These are phyloP conservation scores for Cystobasidium sp. DNA, from an alignment of 1,284 basidiomycete species.

Conservation along the genomic window DNA sequence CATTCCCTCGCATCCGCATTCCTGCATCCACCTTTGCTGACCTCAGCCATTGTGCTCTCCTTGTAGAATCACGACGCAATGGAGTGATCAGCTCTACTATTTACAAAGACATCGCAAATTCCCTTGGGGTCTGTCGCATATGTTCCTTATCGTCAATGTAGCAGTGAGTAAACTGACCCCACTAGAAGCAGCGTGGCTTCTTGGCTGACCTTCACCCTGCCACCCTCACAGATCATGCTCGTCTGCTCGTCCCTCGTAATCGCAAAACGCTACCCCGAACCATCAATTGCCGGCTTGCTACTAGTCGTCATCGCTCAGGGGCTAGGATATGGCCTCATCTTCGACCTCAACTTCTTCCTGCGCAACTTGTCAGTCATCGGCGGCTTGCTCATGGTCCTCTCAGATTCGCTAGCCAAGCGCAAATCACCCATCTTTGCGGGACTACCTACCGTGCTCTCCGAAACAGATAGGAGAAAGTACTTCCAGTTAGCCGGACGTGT, in stretches of 20 bases:
- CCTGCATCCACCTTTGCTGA: constrained; percentile 14
- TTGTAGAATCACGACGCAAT: constrained; percentile 74
- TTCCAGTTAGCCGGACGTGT: constrained; percentile 97
- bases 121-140: constrained; percentile 89
- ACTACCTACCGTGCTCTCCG: constrained; percentile 77
- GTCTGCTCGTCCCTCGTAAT: constrained; percentile 85
- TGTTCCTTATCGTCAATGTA: constrained; percentile 91
- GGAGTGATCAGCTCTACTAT: constrained; percentile 96
- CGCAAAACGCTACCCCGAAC: constrained; percentile 82
- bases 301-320: constrained; percentile 90
- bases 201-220: not conserved
- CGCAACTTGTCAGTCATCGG: constrained; percentile 90
- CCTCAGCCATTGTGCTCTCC: not conserved
- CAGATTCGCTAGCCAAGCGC: constrained; percentile 80
- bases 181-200: not conserved
- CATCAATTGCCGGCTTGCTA: constrained; percentile 85
- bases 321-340: constrained; percentile 91
- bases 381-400: constrained; percentile 96
- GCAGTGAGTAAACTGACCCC: constrained; percentile 66
- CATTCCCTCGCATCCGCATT: not conserved
- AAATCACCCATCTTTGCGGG: constrained; percentile 90
- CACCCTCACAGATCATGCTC: constrained; percentile 76
- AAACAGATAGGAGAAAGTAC: constrained; percentile 98
- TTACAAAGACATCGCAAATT: constrained; percentile 92
- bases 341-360: constrained; percentile 99